Conservation (phyloP, 176 grass and related monocot species). For the Triticum timopheevii region DNA sequence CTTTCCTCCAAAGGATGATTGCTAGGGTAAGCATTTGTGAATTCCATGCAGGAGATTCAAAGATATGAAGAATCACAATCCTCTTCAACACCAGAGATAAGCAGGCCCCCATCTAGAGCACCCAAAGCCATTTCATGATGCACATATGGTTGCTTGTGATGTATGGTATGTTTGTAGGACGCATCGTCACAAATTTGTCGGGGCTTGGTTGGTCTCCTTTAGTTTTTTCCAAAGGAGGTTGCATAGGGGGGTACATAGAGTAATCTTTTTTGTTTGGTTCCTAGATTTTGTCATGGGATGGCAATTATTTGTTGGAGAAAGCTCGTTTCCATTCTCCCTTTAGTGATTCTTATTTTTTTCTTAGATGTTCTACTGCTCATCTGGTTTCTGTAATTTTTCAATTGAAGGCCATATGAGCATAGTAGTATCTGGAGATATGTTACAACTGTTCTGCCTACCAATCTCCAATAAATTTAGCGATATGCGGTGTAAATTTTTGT, state of each 20-base stretch:
- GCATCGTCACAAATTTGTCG: conserved; percentile 48
- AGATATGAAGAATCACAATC: conserved; percentile 67
- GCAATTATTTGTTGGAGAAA: conserved; percentile 68
- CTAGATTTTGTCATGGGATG: conserved; percentile 58
- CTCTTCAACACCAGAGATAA: conserved; percentile 54
- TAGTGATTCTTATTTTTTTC: conserved; percentile 48
- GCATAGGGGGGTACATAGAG: conserved; percentile 81
- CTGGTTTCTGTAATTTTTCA: conserved; percentile 99
- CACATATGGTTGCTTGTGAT: conserved; percentile 42
- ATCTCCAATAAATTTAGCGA: conserved; percentile 45
- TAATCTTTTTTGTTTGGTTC: conserved; percentile 62
- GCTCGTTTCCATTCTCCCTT: conserved; percentile 43
- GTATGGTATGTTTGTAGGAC: conserved; percentile 35
- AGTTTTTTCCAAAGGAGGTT: conserved; percentile 66
- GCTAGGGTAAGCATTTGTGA: conserved; percentile 23
- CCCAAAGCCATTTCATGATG: conserved; percentile 62
- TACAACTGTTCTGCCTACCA: conserved; percentile 20
- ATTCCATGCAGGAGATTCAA: conserved; percentile 68
- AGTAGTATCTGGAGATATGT: conserved; percentile 52
- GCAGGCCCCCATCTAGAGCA: conserved; percentile 62
- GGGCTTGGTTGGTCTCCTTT: conserved; percentile 61
- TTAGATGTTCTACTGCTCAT: conserved; percentile 74
- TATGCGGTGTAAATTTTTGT: conserved; percentile 44
- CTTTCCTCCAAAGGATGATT: conserved; percentile 7
- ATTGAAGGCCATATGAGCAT: conserved; percentile 85